Percentiles rank a stretch among this genome's conserved stretches.
Evolutionary conservation across 371 early-diverging fungal genomes (phyloP).

Genomic region (Chytridiales sp.): DNA sequence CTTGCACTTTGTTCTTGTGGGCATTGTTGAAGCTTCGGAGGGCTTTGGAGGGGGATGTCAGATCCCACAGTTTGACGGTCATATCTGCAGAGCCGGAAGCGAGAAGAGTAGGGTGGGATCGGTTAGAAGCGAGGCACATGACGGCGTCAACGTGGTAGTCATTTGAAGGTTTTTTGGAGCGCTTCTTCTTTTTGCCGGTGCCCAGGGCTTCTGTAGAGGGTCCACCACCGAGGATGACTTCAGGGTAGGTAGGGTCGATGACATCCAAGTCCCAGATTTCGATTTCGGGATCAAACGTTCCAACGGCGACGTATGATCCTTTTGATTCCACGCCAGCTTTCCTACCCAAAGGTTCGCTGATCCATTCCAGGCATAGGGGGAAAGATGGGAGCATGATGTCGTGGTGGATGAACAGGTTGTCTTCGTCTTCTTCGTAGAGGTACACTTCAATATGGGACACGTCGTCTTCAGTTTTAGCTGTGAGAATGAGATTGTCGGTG

Average conservation of each 20-base stretch:
- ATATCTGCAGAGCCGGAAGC: constrained; percentile 91
- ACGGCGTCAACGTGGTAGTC: constrained; percentile 91
- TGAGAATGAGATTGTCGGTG: constrained; percentile 84
- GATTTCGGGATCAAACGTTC: constrained; percentile 93
- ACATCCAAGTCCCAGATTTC: constrained; percentile 97
- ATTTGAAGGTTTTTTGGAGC: constrained; percentile 59
- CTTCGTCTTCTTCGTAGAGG: constrained; percentile 73
- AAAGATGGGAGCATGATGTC: constrained; percentile 97
- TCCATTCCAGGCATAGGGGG: constrained; percentile 93
- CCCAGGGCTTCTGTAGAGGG: constrained; percentile 23
- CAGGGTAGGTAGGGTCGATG: constrained; percentile 87
- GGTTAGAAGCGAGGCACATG: constrained; percentile 92
- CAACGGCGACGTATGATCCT: constrained; percentile 86
- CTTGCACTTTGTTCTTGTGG: constrained; percentile 88
- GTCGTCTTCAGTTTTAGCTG: constrained; percentile 94
- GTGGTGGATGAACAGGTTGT: constrained; percentile 94
- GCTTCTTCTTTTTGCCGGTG: constrained; percentile 47
- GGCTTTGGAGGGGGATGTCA: constrained; percentile 55
- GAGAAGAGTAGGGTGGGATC: constrained; percentile 77
- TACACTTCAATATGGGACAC: constrained; percentile 91
- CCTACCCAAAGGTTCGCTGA: constrained; percentile 70
- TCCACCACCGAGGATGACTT: constrained; percentile 76
- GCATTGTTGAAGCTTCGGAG: constrained; percentile 62
- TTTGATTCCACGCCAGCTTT: constrained; percentile 53
- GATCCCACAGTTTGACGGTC: constrained; percentile 97